Evolutionary conservation across 2,329 filamentous ascomycete species (phyloP), one percentile per base, ranked within the genome.

Genomic region (Setomelanomma holmii): DNA sequence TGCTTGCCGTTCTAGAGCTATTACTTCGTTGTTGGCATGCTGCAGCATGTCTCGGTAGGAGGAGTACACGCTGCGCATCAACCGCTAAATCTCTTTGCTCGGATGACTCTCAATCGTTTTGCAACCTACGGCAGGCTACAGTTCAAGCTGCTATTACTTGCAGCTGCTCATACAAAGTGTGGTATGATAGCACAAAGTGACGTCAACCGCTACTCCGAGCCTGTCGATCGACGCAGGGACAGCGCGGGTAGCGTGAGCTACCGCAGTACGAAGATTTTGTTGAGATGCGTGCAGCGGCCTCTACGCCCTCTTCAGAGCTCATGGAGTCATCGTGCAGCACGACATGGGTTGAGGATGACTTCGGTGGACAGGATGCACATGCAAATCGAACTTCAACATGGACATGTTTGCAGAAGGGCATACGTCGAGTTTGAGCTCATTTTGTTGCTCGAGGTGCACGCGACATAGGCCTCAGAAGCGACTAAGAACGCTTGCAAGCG

Each of bases 261-360:
- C 39, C 14, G 39, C 20, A 17, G 30, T 6, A 27, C 16, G 24
- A 20, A 34, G 17, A 19, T 40, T 47, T 40, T 47, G 45, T 47
- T 47, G 45, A 40, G 45, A 47, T 33, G 36, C 12, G 24, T 40
- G 45, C 35, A 47, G 45, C 45, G 22, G 43, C 24, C 40, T 43
- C 24, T 43, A 34, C 27, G 24, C 16, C 23, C 16, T 10, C 40
- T 34, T 33, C 16, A 34, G 40, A 19, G 40, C 27, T 34, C 24
- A 43, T 43, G 40, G 40, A 20, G 40, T 43, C 40, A 43, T 33
- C 19, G 27, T 43, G 40, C 40, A 43, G n/a, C 5, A 14, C 24
- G 3, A 34, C 40, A 43, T 20, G 40, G 40, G 14, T 30, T 14
- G 27, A 14, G 5, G 27, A 3, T 30, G 27, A 30, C 27, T 14